Evolutionary conservation across 345 rosid species (phyloP), one percentile per base, ranked within the genome.

Genomic region (Salix viminalis): DNA sequence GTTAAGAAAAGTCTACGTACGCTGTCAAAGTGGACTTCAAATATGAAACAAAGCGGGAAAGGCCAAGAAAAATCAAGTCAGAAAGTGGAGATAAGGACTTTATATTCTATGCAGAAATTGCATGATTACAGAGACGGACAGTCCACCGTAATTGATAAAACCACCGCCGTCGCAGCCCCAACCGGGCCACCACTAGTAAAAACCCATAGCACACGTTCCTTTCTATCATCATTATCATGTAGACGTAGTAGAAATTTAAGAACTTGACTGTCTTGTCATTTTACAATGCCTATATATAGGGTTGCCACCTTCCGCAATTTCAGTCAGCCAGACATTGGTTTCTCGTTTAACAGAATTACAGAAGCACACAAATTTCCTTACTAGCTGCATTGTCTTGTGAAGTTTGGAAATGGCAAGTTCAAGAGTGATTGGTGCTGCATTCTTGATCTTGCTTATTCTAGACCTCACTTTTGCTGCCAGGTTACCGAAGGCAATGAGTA

Each of bases 381-480:
- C 37, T 72, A 5, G 1, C 58, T 18, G 4, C 18, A 11, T 18
- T 30, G 52, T 24, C 60, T 41, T 58, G 23, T 46, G 12, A 13
- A 34, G 39, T 30, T 60, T 34, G 26, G 37, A 70, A 82, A 89
- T 87, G 83, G 68, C 48, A 2, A 72, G 79, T 18, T 26, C 73
- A 37, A 85, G 85, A 69, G 68, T 83, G 50, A 65, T 87, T 23
- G 87, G 81, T 9, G 77, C 69, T 87, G 86, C 83, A 73, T 83
- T 87, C 71, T 75, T 87, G 80, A 71, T 79, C 69, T 67, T 89
- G 77, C 77, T 89, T 34, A 50, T 87, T 65, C 79, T 87, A 60
- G 85, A 89, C 76, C 67, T 89, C 4, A 67, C 82, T 73, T 81
- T 85, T 56, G 91, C 87, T n/a, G 86, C 82, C 48, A 89, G 90